These are phyloP conservation scores for Beauveria varroae DNA, from an alignment of 2,329 filamentous ascomycete species.

Conservation along the genomic window DNA sequence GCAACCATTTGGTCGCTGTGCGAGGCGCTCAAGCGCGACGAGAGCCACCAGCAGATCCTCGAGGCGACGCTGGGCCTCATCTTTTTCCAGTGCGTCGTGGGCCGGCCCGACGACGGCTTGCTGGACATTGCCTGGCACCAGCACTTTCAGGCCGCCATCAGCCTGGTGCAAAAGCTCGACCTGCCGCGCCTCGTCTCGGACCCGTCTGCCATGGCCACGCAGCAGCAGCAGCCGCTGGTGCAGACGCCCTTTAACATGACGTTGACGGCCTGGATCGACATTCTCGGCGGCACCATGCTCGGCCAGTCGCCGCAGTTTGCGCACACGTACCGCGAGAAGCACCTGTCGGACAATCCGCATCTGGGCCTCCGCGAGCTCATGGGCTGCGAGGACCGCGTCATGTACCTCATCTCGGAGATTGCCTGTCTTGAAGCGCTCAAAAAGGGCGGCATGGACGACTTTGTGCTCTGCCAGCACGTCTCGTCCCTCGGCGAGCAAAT, in stretches of 20 bases:
- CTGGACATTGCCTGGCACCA: constrained; percentile 95
- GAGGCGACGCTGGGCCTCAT: constrained; percentile 93
- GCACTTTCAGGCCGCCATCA: constrained; percentile 88
- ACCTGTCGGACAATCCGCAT: constrained; percentile 59
- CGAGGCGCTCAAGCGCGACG: constrained; percentile 70
- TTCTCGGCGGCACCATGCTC: constrained; percentile 87
- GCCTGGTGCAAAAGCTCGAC: constrained; percentile 76
- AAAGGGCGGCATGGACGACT: constrained; percentile 72
- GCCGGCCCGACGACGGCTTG: constrained; percentile 73
- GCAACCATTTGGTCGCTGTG: constrained; percentile 82
- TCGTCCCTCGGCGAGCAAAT: constrained; percentile 82
- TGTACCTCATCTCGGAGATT: constrained; percentile 97
- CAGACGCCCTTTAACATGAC: constrained; percentile 93
- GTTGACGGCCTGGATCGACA: constrained; percentile 90
- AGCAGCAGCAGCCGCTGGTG: constrained; percentile 23
- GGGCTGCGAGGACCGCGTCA: constrained; percentile 94
- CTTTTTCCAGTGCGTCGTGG: constrained; percentile 91
- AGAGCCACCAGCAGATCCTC: constrained; percentile 78
- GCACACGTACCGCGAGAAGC: constrained; percentile 92
- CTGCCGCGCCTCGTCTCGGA: constrained; percentile 62
- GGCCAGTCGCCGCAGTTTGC: constrained; percentile 81
- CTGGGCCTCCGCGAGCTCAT: constrained; percentile 84
- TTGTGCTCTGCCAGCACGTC: constrained; percentile 82
- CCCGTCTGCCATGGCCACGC: constrained; percentile 34
- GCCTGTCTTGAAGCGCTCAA: constrained; percentile 90